These are phyloP conservation scores for Fusarium duplospermum DNA, from an alignment of 2,329 filamentous ascomycete species.

Conservation along the genomic window DNA sequence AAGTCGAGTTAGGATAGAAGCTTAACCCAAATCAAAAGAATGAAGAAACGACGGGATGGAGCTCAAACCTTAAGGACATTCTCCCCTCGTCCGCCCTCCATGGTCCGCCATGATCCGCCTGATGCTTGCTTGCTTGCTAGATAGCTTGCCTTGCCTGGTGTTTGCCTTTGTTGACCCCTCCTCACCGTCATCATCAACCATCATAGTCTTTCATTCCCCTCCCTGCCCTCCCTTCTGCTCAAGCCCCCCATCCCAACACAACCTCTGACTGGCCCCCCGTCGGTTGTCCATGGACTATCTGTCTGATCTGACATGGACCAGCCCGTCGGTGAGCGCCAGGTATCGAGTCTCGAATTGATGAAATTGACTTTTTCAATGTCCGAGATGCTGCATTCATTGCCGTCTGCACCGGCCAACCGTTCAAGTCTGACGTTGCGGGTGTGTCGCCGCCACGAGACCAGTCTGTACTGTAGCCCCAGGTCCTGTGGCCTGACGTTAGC, in stretches of 20 bases:
- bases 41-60: background rate
- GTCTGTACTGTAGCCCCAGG: background rate
- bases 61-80: background rate
- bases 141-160: background rate
- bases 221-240: conserved; percentile 1
- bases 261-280: conserved; percentile 8
- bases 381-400: background rate
- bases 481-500: background rate
- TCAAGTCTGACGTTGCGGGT: conserved; percentile 8
- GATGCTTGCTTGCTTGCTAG: background rate
- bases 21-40: background rate
- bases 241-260: conserved; percentile 18
- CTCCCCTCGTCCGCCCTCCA: background rate
- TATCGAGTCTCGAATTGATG: background rate
- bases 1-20: conserved; percentile 4
- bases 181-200: conserved; percentile 12
- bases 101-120: background rate
- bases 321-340: conserved; percentile 34
- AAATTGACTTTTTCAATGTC: conserved; percentile 6
- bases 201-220: background rate
- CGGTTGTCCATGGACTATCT: conserved; percentile 21
- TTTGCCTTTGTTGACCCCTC: conserved; percentile 11
- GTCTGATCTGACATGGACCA: conserved; percentile 41
- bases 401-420: conserved; percentile 8
- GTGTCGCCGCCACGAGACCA: background rate